Percentiles rank a stretch among this genome's conserved stretches.
phyloP scores from a whole-genome alignment of 192 early-diverging fungal species.

The Rhizophagus prolifer region DNA sequence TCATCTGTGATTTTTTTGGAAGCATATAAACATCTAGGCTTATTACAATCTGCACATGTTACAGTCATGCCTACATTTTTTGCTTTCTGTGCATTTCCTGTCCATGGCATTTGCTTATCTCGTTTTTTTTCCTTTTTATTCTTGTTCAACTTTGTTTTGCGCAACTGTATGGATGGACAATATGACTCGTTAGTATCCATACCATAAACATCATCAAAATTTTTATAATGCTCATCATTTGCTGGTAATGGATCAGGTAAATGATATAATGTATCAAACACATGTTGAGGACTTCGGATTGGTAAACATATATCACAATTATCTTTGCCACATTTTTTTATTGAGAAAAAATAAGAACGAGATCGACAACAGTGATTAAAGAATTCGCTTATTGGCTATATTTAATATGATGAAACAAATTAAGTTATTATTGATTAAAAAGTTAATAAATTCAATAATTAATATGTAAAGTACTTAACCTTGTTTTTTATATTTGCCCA shows the following conservation, averaged over 20 bases:
- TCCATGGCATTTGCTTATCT: not conserved
- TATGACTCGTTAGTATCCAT: not conserved
- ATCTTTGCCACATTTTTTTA: not conserved
- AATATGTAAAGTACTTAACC: no score
- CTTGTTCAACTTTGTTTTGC: not conserved
- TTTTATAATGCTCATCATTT: not conserved
- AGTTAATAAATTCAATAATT: no score
- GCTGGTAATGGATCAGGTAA: not conserved
- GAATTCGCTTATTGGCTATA: not conserved
- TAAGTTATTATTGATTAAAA: no score
- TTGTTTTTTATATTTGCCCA: not conserved
- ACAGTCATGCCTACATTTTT: not conserved
- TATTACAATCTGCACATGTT: not conserved
- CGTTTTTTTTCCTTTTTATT: not conserved
- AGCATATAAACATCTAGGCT: not conserved
- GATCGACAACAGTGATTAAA: slow-evolving; percentile 1
- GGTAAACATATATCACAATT: not conserved
- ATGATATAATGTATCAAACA: not conserved
- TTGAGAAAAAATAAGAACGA: not conserved
- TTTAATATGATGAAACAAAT: no score
- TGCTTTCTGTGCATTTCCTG: not conserved
- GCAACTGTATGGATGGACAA: not conserved
- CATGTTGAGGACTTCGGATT: not conserved
- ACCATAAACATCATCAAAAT: not conserved
- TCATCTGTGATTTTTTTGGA: not conserved